These are phyloP conservation scores for Haematococcus sp. DNA, from an alignment of 139 green algal genomes.

Conservation along the genomic window DNA sequence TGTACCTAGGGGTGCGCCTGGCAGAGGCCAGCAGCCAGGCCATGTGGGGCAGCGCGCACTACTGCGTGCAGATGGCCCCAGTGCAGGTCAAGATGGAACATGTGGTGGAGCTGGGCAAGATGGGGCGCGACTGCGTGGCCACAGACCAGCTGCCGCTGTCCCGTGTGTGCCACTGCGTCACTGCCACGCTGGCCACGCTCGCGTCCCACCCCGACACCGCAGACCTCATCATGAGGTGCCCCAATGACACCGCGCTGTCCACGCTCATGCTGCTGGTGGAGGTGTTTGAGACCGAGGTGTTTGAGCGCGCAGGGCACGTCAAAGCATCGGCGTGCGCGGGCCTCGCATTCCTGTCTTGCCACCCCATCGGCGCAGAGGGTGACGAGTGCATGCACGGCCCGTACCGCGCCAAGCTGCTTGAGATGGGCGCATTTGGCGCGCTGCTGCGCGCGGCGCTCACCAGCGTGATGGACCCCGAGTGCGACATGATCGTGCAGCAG, in stretches of 20 bases:
- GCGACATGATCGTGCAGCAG: slow-evolving; percentile 65
- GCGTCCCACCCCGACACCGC: slow-evolving; percentile 46
- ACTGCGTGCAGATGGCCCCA: slow-evolving; percentile 49
- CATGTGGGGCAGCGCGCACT: slow-evolving; percentile 72
- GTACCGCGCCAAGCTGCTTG: slow-evolving; percentile 47
- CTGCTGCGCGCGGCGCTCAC: slow-evolving; percentile 63
- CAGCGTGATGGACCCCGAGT: slow-evolving; percentile 43
- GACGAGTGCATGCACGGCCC: slow-evolving; percentile 55
- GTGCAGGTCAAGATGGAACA: slow-evolving; percentile 50
- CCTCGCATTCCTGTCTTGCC: slow-evolving; percentile 71
- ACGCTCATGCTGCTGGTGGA: slow-evolving; percentile 52
- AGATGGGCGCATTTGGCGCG: slow-evolving; percentile 45
- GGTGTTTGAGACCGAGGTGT: slow-evolving; percentile 37
- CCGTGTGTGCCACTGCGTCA: slow-evolving; percentile 53
- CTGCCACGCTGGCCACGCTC: slow-evolving; percentile 50
- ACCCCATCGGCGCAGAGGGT: slow-evolving; percentile 60
- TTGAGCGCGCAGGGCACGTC: slow-evolving; percentile 53
- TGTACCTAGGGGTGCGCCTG: slow-evolving; percentile 55
- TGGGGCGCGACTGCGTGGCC: slow-evolving; percentile 47
- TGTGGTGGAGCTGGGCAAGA: slow-evolving; percentile 49
- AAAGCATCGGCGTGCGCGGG: slow-evolving; percentile 62
- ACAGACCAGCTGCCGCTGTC: slow-evolving; percentile 38
- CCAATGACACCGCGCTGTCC: slow-evolving; percentile 36
- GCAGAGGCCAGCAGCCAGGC: slow-evolving; percentile 57
- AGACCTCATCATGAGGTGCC: slow-evolving; percentile 52